phyloP scores from a whole-genome alignment of 2,329 filamentous ascomycete genomes.

The Clarireedia hainanense region DNA sequence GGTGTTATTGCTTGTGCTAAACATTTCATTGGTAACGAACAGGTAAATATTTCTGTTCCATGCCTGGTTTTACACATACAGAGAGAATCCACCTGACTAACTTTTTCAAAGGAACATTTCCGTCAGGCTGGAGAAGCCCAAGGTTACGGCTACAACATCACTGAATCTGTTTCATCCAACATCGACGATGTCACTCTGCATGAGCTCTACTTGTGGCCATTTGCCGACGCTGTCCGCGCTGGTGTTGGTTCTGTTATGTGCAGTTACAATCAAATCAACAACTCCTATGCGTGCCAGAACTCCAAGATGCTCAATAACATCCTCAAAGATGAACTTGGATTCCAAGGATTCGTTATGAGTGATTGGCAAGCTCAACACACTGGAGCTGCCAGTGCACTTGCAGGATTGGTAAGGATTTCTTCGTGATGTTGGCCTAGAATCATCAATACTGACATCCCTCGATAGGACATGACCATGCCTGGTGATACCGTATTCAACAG shows the following conservation, averaged over 20 bases:
- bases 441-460: slow-evolving; percentile 58
- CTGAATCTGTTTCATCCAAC: slow-evolving; percentile 47
- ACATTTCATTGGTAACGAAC: slow-evolving; percentile 65
- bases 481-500: slow-evolving; percentile 73
- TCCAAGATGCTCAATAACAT: slow-evolving; percentile 67
- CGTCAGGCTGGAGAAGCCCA: slow-evolving; percentile 34
- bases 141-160: slow-evolving; percentile 54
- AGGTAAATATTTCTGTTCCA: slow-evolving; percentile 38
- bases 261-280: slow-evolving; percentile 76
- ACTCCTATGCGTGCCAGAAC: slow-evolving; percentile 74
- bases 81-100: background rate
- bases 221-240: slow-evolving; percentile 53
- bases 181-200: slow-evolving; percentile 54
- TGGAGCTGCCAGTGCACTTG: slow-evolving; percentile 1
- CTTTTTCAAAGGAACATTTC: slow-evolving; percentile 44
- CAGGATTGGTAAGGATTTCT: background rate
- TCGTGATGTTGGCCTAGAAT: slow-evolving; percentile 16
- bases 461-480: slow-evolving; percentile 73
- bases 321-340: slow-evolving; percentile 71
- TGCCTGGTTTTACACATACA: slow-evolving; percentile 34
- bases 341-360: slow-evolving; percentile 74
- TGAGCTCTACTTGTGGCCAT: slow-evolving; percentile 54
- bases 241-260: slow-evolving; percentile 81
- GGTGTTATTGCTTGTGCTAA: slow-evolving; percentile 80
- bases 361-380: slow-evolving; percentile 58